Conservation (phyloP, 352 stramenopile species). For the Phytophthora parvispora region DNA sequence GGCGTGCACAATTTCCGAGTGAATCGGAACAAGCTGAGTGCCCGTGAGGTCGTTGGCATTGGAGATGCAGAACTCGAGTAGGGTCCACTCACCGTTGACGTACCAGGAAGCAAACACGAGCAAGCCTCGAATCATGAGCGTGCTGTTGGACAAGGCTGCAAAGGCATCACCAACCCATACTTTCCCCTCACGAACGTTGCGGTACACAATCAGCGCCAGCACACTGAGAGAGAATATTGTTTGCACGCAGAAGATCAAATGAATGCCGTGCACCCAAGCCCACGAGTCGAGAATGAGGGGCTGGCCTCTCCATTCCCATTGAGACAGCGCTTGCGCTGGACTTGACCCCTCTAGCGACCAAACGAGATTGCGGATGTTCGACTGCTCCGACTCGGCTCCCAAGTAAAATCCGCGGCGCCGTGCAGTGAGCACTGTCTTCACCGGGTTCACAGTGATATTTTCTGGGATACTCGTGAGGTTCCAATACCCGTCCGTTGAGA, state of each 20-base stretch:
- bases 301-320: slow-evolving; percentile 35
- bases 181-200: slow-evolving; percentile 40
- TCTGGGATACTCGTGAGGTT: slow-evolving; percentile 40
- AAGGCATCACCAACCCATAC: slow-evolving; percentile 58
- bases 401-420: slow-evolving; percentile 51
- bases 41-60: slow-evolving; percentile 36
- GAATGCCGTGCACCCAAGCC: slow-evolving; percentile 58
- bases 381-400: slow-evolving; percentile 44
- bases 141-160: slow-evolving; percentile 42
- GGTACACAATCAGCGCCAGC: slow-evolving; percentile 39
- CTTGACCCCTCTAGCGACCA: slow-evolving; percentile 30
- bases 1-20: slow-evolving; percentile 44
- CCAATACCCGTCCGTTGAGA: slow-evolving; percentile 38
- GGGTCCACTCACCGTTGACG: slow-evolving; percentile 54
- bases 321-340: slow-evolving; percentile 29
- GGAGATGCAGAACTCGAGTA: slow-evolving; percentile 54
- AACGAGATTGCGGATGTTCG: slow-evolving; percentile 50
- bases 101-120: slow-evolving; percentile 51
- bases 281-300: slow-evolving; percentile 49
- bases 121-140: slow-evolving; percentile 38
- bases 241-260: slow-evolving; percentile 50
- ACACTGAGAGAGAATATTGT: slow-evolving; percentile 44
- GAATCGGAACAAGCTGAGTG: slow-evolving; percentile 34
- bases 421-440: slow-evolving; percentile 37
- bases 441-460: slow-evolving; percentile 16